These are phyloP conservation scores for Talaromyces islandicus DNA, from an alignment of 2,329 filamentous ascomycete genomes.

Conservation along the genomic window DNA sequence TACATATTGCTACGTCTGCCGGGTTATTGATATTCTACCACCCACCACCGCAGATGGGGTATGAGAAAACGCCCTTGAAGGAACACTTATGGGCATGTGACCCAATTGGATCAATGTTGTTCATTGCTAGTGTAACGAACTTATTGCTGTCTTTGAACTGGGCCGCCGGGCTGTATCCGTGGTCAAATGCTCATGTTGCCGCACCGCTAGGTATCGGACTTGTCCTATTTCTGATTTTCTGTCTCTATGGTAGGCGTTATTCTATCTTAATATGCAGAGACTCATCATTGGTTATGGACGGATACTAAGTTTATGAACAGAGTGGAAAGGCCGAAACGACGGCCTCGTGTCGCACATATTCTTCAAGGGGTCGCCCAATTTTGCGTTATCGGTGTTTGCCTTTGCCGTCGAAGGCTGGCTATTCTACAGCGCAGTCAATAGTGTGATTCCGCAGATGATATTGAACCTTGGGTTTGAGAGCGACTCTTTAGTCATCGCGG, in stretches of 20 bases:
- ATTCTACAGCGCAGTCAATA: slow-evolving; percentile 7
- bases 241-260: neutral
- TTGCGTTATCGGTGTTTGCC: slow-evolving; percentile 4
- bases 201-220: slow-evolving; percentile 4
- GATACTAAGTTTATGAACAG: neutral
- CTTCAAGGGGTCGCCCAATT: slow-evolving; percentile 4
- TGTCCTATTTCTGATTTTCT: slow-evolving; percentile 5
- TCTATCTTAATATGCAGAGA: neutral
- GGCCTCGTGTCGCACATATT: slow-evolving; percentile 8
- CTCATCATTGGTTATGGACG: neutral
- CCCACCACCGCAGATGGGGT: neutral
- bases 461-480: slow-evolving; percentile 7
- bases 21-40: slow-evolving; percentile 8
- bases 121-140: slow-evolving; percentile 4
- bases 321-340: slow-evolving; percentile 8
- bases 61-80: slow-evolving; percentile 1
- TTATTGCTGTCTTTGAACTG: slow-evolving; percentile 7
- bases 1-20: slow-evolving; percentile 5
- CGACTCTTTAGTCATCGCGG: neutral
- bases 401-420: slow-evolving; percentile 9
- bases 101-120: slow-evolving; percentile 4
- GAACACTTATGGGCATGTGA: slow-evolving; percentile 9
- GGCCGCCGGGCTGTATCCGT: slow-evolving; percentile 6
- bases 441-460: slow-evolving; percentile 6
- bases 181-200: slow-evolving; percentile 6